Evolutionary conservation across 2,329 filamentous ascomycete species (phyloP), one percentile per base, ranked within the genome.

Genomic region (Trichoderma afroharzianum): DNA sequence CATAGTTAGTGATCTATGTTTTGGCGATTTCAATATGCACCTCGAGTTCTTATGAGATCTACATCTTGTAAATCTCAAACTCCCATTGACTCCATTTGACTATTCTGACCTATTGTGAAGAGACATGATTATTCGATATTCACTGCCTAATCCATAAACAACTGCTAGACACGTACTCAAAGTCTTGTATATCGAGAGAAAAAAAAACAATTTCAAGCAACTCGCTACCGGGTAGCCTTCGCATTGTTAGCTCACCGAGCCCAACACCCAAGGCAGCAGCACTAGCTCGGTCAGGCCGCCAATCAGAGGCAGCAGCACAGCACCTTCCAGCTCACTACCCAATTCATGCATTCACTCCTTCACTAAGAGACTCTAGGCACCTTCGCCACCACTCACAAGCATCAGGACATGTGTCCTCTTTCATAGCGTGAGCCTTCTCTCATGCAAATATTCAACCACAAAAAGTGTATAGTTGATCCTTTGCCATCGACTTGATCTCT

Each of bases 331-430:
- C 58, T 36, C 12, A 15, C 26, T 24, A 8, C 39, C 28, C 9
- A n/a, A 32, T 15, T 14, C 26, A 15, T 18, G 6, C 28, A 11
- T 26, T 66, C 6, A 6, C 6, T 33, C 2, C 43, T n/a, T n/a
- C n/a, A 30, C 63, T 55, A 66, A 66, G 11, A 26, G 32, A 21
- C 4, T 39, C 43, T 68, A 68, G 50, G 64, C 63, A 70, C 68
- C 71, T 58, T 71, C 28, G 57, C 33, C 55, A 62, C 70, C 36
- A 53, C 55, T 68, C 53, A 55, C n/a, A 55, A n/a, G 36, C 67
- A 59, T 74, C 57, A 76, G 74, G 73, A 75, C 74, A 77, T 76
- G 76, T 77, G 76, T 76, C 75, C 74, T 77, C 62, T 73, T 43
- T 47, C 36, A 32, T 24, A 30, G 63, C 39, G 30, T 59, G 36